Conservation (phyloP, 257 asterid genomes). For the Vinca minor region DNA sequence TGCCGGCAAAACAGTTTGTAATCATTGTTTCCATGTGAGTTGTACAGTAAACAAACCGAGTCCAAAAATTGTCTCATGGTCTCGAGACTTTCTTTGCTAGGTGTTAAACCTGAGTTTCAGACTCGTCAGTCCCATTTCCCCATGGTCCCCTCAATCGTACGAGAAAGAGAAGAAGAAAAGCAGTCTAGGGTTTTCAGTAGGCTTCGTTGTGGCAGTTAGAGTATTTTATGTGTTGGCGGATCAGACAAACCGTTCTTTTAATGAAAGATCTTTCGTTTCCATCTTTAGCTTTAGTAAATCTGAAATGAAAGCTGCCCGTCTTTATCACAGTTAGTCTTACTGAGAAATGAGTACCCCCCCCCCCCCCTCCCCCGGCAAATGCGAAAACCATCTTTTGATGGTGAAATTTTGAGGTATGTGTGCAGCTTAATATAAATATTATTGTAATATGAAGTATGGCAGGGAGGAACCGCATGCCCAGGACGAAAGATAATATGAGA, state of each 20-base stretch:
- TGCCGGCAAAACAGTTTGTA: not conserved
- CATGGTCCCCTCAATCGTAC: not conserved
- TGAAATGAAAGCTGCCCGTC: too few species aligned
- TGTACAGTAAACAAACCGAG: not conserved
- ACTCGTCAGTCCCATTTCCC: not conserved
- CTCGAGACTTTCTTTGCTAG: not conserved
- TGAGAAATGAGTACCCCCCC: not conserved
- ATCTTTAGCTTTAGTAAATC: not conserved
- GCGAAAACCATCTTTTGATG: not conserved
- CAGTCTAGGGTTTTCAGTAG: not conserved
- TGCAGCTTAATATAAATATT: not conserved
- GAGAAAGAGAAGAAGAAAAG: not conserved
- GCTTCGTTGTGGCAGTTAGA: not conserved
- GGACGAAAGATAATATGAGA: conserved; percentile 39
- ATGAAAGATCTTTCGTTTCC: not conserved
- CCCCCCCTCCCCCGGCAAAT: too few species aligned
- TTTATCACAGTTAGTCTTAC: too few species aligned
- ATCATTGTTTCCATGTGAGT: not conserved
- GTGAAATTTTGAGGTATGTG: not conserved
- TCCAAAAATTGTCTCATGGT: not conserved
- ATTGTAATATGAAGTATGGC: conserved; percentile 36
- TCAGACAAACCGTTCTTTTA: not conserved
- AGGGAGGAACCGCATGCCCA: conserved; percentile 64
- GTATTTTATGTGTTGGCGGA: not conserved
- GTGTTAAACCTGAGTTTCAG: not conserved